A percentile compares a stretch with the other conserved stretches of the same genome.
Evolutionary conservation across 1,284 basidiomycete species (phyloP).

Genomic region (Pascua guehoae): DNA sequence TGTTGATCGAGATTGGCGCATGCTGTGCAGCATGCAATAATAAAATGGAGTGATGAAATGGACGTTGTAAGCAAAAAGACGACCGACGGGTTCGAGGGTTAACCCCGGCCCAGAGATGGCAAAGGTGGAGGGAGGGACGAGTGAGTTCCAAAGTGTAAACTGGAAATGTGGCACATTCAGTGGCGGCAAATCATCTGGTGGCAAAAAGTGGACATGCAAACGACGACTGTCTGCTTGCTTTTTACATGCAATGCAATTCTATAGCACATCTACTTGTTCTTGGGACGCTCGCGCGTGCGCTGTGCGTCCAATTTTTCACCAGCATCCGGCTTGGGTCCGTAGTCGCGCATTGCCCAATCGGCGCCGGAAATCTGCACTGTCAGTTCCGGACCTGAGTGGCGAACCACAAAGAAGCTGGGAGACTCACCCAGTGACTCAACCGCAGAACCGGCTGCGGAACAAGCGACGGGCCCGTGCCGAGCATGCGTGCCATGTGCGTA

Average conservation of each 20-base stretch:
- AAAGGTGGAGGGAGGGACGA: too few relatives aligned
- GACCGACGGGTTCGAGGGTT: too few relatives aligned
- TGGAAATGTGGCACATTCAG: not conserved
- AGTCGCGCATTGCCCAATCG: conserved; percentile 36
- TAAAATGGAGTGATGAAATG: not conserved
- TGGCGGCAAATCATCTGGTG: not conserved
- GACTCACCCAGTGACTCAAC: conserved; percentile 38
- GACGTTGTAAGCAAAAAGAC: not conserved
- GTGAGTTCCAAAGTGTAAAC: too few relatives aligned
- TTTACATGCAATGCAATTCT: not conserved
- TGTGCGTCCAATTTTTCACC: conserved; percentile 9
- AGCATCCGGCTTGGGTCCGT: conserved; percentile 35
- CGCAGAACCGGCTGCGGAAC: conserved; percentile 39
- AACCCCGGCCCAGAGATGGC: too few relatives aligned
- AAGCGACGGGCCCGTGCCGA: conserved; percentile 30
- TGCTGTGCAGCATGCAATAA: conserved; percentile 2
- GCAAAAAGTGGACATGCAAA: not conserved
- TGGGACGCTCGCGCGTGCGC: not conserved
- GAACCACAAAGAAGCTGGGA: not conserved
- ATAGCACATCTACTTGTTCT: not conserved
- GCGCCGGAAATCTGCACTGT: conserved; percentile 30
- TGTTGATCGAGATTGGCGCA: conserved; percentile 9
- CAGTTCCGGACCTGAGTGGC: not conserved
- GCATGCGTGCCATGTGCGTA: conserved; percentile 34
- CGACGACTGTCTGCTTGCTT: not conserved